Conservation (phyloP, 129 eudicot genomes). For the Mikania micrantha region DNA sequence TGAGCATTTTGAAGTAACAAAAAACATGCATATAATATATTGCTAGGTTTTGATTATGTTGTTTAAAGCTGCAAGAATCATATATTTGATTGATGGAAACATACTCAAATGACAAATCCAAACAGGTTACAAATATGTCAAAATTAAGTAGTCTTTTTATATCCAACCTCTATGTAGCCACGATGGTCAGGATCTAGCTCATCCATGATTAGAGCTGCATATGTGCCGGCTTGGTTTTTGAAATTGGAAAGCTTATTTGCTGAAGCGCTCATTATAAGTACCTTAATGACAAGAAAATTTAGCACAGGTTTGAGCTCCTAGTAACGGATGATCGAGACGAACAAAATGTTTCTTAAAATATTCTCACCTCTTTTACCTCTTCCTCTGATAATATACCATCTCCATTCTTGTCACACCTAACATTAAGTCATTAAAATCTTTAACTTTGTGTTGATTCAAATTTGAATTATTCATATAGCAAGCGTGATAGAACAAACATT, state of each 20-base stretch:
- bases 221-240: conserved; percentile 65
- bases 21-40: neutral
- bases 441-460: neutral
- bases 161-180: conserved; percentile 79
- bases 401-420: conserved; percentile 98
- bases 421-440: conserved; percentile 8
- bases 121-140: neutral
- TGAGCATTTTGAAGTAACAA: neutral
- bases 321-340: neutral
- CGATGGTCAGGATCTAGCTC: conserved; percentile 89
- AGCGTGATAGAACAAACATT: neutral
- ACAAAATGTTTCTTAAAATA: neutral
- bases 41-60: neutral
- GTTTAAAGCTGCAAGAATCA: neutral
- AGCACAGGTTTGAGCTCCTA: conserved; percentile 5
- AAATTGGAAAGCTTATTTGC: conserved; percentile 88
- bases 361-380: conserved; percentile 86
- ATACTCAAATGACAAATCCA: neutral
- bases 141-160: neutral
- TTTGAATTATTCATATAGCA: neutral
- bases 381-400: conserved; percentile 87
- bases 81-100: neutral
- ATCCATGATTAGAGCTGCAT: conserved; percentile 95
- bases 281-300: conserved; percentile 34
- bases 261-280: conserved; percentile 87